These are phyloP conservation scores for Aspergillus novoparasiticus DNA, from an alignment of 2,329 filamentous ascomycete species.

Conservation along the genomic window DNA sequence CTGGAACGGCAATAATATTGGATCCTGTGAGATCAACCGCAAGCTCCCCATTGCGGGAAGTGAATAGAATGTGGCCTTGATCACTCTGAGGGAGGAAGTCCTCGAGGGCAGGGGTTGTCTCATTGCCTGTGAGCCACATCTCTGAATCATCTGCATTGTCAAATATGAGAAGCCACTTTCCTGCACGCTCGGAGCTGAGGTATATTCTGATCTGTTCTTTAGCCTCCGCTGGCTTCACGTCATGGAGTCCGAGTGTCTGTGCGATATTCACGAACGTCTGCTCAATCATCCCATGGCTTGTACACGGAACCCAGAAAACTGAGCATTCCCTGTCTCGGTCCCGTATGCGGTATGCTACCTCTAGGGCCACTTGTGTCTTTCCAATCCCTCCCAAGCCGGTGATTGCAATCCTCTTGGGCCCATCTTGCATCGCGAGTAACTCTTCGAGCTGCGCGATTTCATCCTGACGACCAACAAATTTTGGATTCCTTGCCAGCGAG, in stretches of 20 bases:
- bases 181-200: constrained; percentile 12
- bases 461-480: neutral
- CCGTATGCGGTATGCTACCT: constrained; percentile 24
- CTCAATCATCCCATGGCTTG: constrained; percentile 21
- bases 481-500: constrained; percentile 16
- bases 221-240: constrained; percentile 5
- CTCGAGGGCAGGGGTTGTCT: neutral
- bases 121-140: no score
- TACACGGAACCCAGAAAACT: constrained; percentile 33
- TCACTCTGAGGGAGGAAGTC: constrained; percentile 20
- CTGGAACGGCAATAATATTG: constrained; percentile 19
- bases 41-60: constrained; percentile 19
- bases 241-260: constrained; percentile 8
- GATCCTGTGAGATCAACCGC: constrained; percentile 17
- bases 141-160: neutral
- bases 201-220: constrained; percentile 13
- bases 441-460: neutral
- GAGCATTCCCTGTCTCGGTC: constrained; percentile 19
- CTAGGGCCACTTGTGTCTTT: constrained; percentile 21
- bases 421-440: neutral
- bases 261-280: constrained; percentile 16
- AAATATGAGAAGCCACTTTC: constrained; percentile 27
- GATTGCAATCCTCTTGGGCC: neutral
- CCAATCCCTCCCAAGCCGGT: constrained; percentile 14
- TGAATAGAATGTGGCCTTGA: constrained; percentile 31